These are phyloP conservation scores for Fomitopsis palustris DNA, from an alignment of 1,284 basidiomycete species.

Conservation along the genomic window DNA sequence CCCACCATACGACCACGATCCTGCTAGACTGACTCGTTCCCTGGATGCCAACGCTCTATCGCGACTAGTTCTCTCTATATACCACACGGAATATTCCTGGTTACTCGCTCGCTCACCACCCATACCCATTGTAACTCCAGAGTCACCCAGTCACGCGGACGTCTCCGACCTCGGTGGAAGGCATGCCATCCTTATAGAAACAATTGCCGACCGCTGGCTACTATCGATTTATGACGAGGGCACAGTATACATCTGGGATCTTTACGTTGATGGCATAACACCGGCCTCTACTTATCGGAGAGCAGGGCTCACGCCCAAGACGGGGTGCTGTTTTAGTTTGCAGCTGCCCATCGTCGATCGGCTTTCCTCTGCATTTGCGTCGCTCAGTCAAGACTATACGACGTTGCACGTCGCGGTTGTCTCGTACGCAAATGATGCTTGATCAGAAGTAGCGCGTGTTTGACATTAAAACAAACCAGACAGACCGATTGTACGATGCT, in stretches of 20 bases:
- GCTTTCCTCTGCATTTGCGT: conserved; percentile 29
- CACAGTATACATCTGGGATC: conserved; percentile 27
- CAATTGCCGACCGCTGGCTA: conserved; percentile 25
- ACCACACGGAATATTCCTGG: conserved; percentile 16
- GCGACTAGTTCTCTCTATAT: conserved; percentile 11
- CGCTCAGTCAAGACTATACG: conserved; percentile 18
- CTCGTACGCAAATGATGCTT: conserved; percentile 9
- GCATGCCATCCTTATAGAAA: conserved; percentile 20
- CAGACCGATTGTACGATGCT: conserved; percentile 15
- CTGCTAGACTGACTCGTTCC: background rate
- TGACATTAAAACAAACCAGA: background rate
- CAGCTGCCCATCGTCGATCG: conserved; percentile 1
- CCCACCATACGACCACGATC: conserved; percentile 4
- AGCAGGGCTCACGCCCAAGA: background rate
- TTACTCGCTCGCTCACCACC: conserved; percentile 9
- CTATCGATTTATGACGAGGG: conserved; percentile 24
- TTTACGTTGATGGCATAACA: conserved; percentile 13
- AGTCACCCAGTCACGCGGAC: background rate
- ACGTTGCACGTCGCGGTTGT: conserved; percentile 17
- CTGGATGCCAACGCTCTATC: conserved; percentile 12
- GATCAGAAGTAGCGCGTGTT: background rate
- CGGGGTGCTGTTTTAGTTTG: conserved; percentile 4
- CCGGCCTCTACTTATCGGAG: conserved; percentile 7
- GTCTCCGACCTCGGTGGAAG: conserved; percentile 9
- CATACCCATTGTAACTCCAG: background rate